Conservation (phyloP, 495 filamentous ascomycete genomes). For the Penicillium diatomitis region DNA sequence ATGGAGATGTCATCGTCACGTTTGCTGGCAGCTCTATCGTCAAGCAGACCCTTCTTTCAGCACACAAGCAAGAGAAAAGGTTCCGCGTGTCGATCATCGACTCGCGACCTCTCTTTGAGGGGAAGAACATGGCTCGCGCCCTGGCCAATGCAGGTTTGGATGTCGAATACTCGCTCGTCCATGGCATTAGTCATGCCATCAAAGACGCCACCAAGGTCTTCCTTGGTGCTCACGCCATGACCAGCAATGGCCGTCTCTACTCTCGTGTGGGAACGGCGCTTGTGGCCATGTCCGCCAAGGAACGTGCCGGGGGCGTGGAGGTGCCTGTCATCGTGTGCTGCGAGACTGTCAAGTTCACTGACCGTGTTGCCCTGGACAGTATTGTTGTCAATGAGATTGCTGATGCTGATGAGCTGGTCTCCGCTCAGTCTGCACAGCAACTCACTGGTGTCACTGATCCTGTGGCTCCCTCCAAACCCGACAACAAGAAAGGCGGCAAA, state of each 20-base stretch:
- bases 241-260: constrained; percentile 81
- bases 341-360: constrained; percentile 93
- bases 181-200: constrained; percentile 62
- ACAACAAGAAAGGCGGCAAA: constrained; percentile 31
- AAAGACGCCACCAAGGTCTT: constrained; percentile 71
- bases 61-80: constrained; percentile 54
- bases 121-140: constrained; percentile 60
- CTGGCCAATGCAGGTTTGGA: constrained; percentile 60
- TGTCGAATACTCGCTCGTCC: constrained; percentile 72
- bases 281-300: constrained; percentile 78
- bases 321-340: constrained; percentile 85
- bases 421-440: constrained; percentile 21
- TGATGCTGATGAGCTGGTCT: constrained; percentile 52
- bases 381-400: constrained; percentile 92
- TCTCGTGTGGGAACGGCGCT: constrained; percentile 80
- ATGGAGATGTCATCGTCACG: constrained; percentile 77
- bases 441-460: constrained; percentile 30
- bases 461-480: constrained; percentile 15
- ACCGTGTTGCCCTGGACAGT: constrained; percentile 78
- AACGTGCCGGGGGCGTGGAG: constrained; percentile 43
- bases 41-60: constrained; percentile 65
- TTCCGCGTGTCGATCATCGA: constrained; percentile 86
- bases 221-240: constrained; percentile 82
- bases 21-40: constrained; percentile 86
- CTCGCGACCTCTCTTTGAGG: constrained; percentile 70